Conservation (phyloP, 1,139 yeast species). For the Suhomyces bribrorum region DNA sequence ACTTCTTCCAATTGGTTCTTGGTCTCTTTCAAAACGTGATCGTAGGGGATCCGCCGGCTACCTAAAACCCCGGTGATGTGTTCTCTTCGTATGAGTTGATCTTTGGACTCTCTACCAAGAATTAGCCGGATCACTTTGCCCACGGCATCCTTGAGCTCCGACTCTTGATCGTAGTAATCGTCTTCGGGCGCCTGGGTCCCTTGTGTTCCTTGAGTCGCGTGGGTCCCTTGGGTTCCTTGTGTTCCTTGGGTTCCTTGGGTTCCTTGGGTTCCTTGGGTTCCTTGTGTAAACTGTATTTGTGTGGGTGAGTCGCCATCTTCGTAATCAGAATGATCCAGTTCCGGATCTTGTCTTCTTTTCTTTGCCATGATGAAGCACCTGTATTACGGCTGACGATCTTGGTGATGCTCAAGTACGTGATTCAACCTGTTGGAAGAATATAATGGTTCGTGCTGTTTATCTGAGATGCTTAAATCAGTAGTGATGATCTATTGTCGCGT, state of each 20-base stretch:
- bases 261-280: background rate
- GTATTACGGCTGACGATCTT: too few relatives aligned
- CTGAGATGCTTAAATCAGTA: background rate
- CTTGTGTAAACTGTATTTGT: background rate
- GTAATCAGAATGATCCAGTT: background rate
- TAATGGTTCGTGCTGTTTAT: too few relatives aligned
- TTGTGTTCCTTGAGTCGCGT: background rate
- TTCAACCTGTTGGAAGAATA: too few relatives aligned
- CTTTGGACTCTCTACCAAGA: conserved; percentile 27
- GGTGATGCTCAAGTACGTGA: too few relatives aligned
- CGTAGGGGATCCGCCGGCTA: conserved; percentile 19
- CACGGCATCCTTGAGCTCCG: conserved; percentile 15
- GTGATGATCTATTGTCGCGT: background rate
- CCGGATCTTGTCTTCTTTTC: background rate
- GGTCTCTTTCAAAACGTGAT: conserved; percentile 20
- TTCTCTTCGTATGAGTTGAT: conserved; percentile 30
- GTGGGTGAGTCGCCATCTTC: background rate
- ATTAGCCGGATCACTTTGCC: conserved; percentile 25
- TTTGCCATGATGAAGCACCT: background rate
- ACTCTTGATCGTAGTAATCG: conserved; percentile 6
- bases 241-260: too few relatives aligned
- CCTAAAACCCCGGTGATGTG: conserved; percentile 22
- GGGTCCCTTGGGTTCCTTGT: background rate
- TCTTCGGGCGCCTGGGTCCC: too few relatives aligned
- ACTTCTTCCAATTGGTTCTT: conserved; percentile 23